Evolutionary conservation across 164 flowering plant species (phyloP).

Genomic region (Protea cynaroides): DNA sequence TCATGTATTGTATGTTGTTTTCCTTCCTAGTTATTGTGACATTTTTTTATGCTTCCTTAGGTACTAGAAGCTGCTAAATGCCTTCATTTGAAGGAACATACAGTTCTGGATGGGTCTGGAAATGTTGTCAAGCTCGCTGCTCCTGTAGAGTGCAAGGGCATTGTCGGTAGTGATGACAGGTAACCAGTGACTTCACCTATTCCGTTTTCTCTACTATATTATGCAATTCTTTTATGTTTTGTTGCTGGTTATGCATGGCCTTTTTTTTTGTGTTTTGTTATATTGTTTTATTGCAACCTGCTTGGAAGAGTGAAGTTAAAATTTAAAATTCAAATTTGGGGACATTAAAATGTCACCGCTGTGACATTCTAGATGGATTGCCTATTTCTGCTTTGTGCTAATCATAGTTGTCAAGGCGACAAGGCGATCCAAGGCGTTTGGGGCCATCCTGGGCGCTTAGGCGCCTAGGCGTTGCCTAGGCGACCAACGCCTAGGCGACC

Average conservation of each 20-base stretch:
- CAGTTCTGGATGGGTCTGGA: conserved; percentile 78
- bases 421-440: too few species aligned
- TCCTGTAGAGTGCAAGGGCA: conserved; percentile 99
- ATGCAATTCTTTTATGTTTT: background rate
- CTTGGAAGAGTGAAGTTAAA: too few species aligned
- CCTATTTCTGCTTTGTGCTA: too few species aligned
- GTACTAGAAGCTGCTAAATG: conserved; percentile 93
- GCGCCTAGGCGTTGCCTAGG: too few species aligned
- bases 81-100: conserved; percentile 90
- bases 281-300: too few species aligned
- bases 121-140: conserved; percentile 82
- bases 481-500: too few species aligned
- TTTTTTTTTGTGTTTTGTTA: too few species aligned
- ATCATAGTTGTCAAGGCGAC: too few species aligned
- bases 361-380: too few species aligned
- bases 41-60: conserved; percentile 26
- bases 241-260: background rate
- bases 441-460: too few species aligned
- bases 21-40: background rate
- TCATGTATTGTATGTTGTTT: background rate
- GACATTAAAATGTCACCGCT: too few species aligned
- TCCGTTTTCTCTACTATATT: background rate
- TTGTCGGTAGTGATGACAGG: conserved; percentile 99
- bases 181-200: conserved; percentile 11
- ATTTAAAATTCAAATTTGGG: too few species aligned